A percentile compares a stretch with the other conserved stretches of the same genome.
phyloP scores from a whole-genome alignment of 768 basidiomycete species.

The Leccinum fibrillosum region DNA sequence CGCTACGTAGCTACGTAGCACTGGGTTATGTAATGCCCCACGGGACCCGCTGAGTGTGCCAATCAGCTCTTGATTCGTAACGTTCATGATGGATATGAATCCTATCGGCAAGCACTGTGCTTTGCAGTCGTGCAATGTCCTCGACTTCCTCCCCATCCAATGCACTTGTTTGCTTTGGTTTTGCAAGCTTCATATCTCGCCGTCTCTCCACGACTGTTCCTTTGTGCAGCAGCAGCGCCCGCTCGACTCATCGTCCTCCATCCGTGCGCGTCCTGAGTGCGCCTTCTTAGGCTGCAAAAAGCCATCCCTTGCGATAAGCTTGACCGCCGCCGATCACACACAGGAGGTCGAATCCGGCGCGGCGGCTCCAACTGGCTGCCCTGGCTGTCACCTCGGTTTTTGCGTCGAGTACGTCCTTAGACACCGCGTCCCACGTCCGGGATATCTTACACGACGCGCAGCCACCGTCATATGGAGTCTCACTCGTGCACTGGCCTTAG shows the following conservation, averaged over 20 bases:
- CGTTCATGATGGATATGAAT: slow-evolving; percentile 44
- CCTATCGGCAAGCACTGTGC: slow-evolving; percentile 66
- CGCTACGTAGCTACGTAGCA: neutral
- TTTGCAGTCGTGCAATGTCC: slow-evolving; percentile 50
- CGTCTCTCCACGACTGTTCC: slow-evolving; percentile 59
- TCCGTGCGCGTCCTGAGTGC: slow-evolving; percentile 45
- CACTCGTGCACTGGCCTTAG: slow-evolving; percentile 47
- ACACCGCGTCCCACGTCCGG: neutral
- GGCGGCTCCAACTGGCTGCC: slow-evolving; percentile 35
- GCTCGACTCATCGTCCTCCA: slow-evolving; percentile 1
- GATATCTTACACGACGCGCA: slow-evolving; percentile 26
- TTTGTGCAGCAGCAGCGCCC: slow-evolving; percentile 3
- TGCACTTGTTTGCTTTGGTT: slow-evolving; percentile 60
- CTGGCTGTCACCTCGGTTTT: slow-evolving; percentile 53
- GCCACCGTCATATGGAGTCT: slow-evolving; percentile 65
- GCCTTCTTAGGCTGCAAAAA: slow-evolving; percentile 49
- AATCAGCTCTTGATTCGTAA: neutral
- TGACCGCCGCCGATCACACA: slow-evolving; percentile 20
- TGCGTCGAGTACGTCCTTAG: slow-evolving; percentile 54
- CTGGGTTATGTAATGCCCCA: slow-evolving; percentile 6
- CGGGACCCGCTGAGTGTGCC: neutral
- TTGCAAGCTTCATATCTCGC: slow-evolving; percentile 61
- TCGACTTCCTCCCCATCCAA: slow-evolving; percentile 76
- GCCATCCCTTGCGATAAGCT: slow-evolving; percentile 46
- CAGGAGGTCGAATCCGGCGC: slow-evolving; percentile 12